Evolutionary conservation across 75 land plant genomes (phyloP).

Genomic region (Sequoia sempervirens): DNA sequence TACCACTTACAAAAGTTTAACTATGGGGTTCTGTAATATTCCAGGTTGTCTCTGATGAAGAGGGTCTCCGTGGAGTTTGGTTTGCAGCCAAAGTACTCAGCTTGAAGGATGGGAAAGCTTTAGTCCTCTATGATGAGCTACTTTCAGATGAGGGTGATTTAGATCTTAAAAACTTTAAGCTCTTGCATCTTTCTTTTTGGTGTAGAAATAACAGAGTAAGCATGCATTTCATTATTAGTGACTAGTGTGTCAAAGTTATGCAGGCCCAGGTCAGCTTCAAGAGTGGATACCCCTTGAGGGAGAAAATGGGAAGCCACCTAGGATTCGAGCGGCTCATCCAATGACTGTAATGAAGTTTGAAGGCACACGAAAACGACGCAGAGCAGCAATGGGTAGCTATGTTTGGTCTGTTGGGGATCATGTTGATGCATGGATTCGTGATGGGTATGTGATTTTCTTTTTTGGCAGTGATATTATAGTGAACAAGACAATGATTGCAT

Average conservation of each 20-base stretch:
- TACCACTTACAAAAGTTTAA: conserved; percentile 9
- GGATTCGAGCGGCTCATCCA: conserved; percentile 64
- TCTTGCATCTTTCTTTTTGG: not conserved
- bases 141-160: conserved; percentile 64
- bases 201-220: not conserved
- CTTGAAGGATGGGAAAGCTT: conserved; percentile 54
- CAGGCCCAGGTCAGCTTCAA: conserved; percentile 53
- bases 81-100: conserved; percentile 65
- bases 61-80: conserved; percentile 67
- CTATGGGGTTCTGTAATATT: conserved; percentile 6
- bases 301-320: conserved; percentile 41
- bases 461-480: not conserved
- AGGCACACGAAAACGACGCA: conserved; percentile 77
- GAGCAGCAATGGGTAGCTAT: conserved; percentile 55
- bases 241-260: conserved; percentile 3
- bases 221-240: not conserved
- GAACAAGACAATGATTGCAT: not conserved
- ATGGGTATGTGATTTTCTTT: conserved; percentile 48
- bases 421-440: conserved; percentile 81
- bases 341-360: conserved; percentile 39
- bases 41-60: conserved; percentile 69
- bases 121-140: conserved; percentile 61
- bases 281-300: conserved; percentile 74
- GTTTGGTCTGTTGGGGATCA: conserved; percentile 83
- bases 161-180: not conserved